Evolutionary conservation across 2,329 filamentous ascomycete species (phyloP).

Genomic region (Neofusicoccum sp.): DNA sequence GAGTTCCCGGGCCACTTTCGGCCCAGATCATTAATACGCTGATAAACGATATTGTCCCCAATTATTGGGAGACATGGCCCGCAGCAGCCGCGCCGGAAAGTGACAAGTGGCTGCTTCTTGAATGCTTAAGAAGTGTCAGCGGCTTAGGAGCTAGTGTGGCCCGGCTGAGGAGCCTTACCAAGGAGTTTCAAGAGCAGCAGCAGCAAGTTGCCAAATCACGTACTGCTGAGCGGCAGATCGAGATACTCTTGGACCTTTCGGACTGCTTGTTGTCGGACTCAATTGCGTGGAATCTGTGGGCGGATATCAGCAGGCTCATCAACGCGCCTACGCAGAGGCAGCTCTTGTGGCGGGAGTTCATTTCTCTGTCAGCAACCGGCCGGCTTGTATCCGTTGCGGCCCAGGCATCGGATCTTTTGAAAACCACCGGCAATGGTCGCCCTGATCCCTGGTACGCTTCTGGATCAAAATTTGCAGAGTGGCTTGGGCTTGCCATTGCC

Average conservation of each 20-base stretch:
- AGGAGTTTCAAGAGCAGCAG: conserved; percentile 33
- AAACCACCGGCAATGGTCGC: conserved; percentile 28
- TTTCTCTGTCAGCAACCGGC: conserved; percentile 59
- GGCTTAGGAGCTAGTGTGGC: conserved; percentile 75
- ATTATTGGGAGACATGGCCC: conserved; percentile 71
- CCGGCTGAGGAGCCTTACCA: conserved; percentile 63
- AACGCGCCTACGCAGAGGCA: conserved; percentile 46
- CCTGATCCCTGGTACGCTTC: conserved; percentile 60
- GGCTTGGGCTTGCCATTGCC: conserved; percentile 67
- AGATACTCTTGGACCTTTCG: conserved; percentile 46
- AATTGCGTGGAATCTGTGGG: conserved; percentile 39
- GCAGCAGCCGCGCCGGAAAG: neutral
- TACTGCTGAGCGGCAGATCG: conserved; percentile 31
- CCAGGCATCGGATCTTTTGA: conserved; percentile 56
- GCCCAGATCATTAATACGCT: conserved; percentile 75
- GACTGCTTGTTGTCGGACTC: neutral
- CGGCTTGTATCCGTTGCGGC: conserved; percentile 58
- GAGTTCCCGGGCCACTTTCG: conserved; percentile 62
- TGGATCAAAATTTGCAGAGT: conserved; percentile 63
- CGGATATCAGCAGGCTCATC: conserved; percentile 42
- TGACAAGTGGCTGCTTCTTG: conserved; percentile 49
- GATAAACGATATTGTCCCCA: conserved; percentile 71
- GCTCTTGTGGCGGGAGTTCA: conserved; percentile 62
- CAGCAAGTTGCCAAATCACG: conserved; percentile 8
- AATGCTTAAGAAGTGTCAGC: conserved; percentile 68